Percentiles rank a stretch among this genome's conserved stretches.
These are phyloP conservation scores for Rhodamnia argentea DNA, from an alignment of 345 rosid species.

Conservation along the genomic window DNA sequence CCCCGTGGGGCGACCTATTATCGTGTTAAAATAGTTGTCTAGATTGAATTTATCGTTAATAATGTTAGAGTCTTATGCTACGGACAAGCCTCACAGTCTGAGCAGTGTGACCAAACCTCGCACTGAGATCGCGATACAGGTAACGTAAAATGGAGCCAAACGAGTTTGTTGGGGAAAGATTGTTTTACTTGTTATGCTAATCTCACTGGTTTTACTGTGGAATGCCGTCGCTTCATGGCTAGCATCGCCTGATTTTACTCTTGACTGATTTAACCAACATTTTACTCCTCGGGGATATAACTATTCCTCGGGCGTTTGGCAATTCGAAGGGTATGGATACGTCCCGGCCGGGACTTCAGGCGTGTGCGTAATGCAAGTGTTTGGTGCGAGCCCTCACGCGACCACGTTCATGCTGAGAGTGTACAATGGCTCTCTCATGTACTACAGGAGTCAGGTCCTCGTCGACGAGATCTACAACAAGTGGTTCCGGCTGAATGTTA, in stretches of 20 bases:
- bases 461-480: slow-evolving; percentile 6
- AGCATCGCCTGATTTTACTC: background rate
- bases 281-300: slow-evolving; percentile 7
- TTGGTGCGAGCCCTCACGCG: slow-evolving; percentile 16
- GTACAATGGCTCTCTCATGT: slow-evolving; percentile 18
- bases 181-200: background rate
- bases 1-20: too few species aligned
- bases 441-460: slow-evolving; percentile 7
- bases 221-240: background rate
- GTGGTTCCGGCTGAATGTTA: slow-evolving; percentile 27
- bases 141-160: background rate
- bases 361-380: slow-evolving; percentile 23
- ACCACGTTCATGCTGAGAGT: slow-evolving; percentile 22
- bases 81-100: slow-evolving; percentile 16
- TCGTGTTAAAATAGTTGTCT: background rate
- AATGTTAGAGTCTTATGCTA: background rate
- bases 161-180: background rate
- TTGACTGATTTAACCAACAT: background rate
- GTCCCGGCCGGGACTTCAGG: slow-evolving; percentile 22
- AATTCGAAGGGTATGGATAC: slow-evolving; percentile 27
- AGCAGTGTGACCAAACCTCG: slow-evolving; percentile 10
- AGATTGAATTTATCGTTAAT: background rate
- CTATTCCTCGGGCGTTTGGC: slow-evolving; percentile 27
- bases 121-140: slow-evolving; percentile 13
- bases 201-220: background rate